Evolutionary conservation across 352 stramenopile genomes (phyloP).

Genomic region (Blastocystis sp.): DNA sequence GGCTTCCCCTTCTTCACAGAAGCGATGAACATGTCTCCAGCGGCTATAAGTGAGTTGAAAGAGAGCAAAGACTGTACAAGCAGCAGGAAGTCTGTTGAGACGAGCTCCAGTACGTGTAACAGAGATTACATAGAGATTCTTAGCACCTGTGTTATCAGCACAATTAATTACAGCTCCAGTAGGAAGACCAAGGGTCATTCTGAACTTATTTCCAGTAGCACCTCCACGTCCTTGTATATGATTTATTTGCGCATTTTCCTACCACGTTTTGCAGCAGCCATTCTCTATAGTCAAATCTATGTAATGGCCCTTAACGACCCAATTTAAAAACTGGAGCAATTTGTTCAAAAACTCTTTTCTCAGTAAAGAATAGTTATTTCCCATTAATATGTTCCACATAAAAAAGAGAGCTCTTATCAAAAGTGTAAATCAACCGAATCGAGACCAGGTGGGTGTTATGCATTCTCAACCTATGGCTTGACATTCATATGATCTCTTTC

Average conservation of each 20-base stretch:
- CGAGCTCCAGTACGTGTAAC: slow-evolving; percentile 97
- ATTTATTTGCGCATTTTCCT: neutral
- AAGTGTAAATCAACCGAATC: no score
- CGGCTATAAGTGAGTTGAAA: slow-evolving; percentile 66
- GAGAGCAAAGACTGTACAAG: slow-evolving; percentile 69
- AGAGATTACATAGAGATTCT: slow-evolving; percentile 99
- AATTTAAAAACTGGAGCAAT: neutral
- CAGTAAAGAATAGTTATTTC: no score
- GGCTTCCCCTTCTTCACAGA: slow-evolving; percentile 99
- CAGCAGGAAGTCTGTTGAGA: slow-evolving; percentile 96
- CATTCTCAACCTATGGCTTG: no score
- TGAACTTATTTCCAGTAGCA: slow-evolving; percentile 96
- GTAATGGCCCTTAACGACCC: neutral
- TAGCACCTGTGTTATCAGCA: slow-evolving; percentile 99
- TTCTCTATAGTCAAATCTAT: neutral
- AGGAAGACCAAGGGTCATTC: slow-evolving; percentile 96
- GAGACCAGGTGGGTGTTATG: no score
- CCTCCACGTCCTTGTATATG: slow-evolving; percentile 80
- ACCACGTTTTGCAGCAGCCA: slow-evolving; percentile 43
- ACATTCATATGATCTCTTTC: no score
- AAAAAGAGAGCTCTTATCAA: no score
- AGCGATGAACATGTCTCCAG: slow-evolving; percentile 99
- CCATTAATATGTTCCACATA: no score
- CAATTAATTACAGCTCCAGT: slow-evolving; percentile 98
- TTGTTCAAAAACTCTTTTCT: neutral